Base-by-base conservation (phyloP, 2,329 filamentous ascomycete species). In the Orbilia quercus region DNA sequence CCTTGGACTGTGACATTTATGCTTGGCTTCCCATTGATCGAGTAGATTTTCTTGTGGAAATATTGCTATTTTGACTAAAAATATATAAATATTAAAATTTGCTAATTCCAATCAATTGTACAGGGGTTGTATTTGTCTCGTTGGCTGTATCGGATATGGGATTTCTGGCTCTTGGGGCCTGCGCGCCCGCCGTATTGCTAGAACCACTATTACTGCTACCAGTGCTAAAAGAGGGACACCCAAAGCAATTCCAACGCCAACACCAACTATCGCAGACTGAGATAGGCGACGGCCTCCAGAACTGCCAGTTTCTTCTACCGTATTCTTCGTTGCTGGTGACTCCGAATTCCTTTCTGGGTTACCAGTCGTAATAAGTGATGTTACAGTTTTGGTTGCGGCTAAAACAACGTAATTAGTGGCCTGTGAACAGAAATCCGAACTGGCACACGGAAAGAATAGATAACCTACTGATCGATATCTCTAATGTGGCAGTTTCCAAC, bases 101-200 rank as follows among this genome's bases (percentile, higher is more conserved):
- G n/a, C n/a, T n/a, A n/a, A n/a, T n/a, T n/a, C n/a, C n/a, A n/a
- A n/a, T n/a, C n/a, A n/a, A n/a, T n/a, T n/a, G n/a, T n/a, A n/a
- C n/a, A n/a, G n/a, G n/a, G n/a, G n/a, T n/a, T n/a, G n/a, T n/a
- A n/a, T n/a, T n/a, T n/a, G n/a, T n/a, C n/a, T n/a, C n/a, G n/a
- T n/a, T n/a, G n/a, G n/a, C 45, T 59, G 44, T 45, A 67, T 67
- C 16, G 53, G 54, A 40, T 59, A 44, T 4, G 63, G 63, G 18
- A 67, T 54, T 22, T 67, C 63, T 11, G 63, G 54, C 2, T 45
- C 14, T 12, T 12, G 18, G 0, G 40, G 9, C 6, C n/a, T n/a
- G n/a, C n/a, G n/a, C n/a, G n/a, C n/a, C n/a, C n/a, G n/a, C n/a
- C n/a, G n/a, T n/a, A n/a, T n/a, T n/a, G n/a, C n/a, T n/a, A n/a